Conservation (phyloP, 139 green algal genomes). For the Chlorella sp. region DNA sequence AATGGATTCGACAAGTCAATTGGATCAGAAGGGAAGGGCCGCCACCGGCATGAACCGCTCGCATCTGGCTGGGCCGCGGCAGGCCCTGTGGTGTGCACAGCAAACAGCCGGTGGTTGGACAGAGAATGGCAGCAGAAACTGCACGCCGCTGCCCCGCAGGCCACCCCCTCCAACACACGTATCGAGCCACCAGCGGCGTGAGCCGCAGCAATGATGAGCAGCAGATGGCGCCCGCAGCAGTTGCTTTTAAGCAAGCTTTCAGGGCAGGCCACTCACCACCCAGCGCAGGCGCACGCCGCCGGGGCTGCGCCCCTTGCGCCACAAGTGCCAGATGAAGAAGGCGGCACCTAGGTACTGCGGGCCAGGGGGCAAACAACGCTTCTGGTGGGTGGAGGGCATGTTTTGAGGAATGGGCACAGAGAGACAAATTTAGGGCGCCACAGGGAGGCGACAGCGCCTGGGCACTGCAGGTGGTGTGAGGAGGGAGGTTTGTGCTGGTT, state of each 20-base stretch:
- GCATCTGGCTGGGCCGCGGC: neutral
- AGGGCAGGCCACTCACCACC: conserved; percentile 14
- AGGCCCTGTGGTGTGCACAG: neutral
- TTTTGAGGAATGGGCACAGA: too few relatives aligned
- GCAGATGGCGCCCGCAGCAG: neutral
- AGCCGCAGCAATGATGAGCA: too few relatives aligned
- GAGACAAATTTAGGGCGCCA: too few relatives aligned
- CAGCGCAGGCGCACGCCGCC: conserved; percentile 35
- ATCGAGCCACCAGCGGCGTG: too few relatives aligned
- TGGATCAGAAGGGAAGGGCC: too few relatives aligned
- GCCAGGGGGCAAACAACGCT: too few relatives aligned
- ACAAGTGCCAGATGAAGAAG: conserved; percentile 49
- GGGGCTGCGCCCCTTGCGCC: conserved; percentile 7
- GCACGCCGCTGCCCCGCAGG: neutral
- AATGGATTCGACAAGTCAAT: neutral
- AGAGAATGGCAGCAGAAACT: neutral
- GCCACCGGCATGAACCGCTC: neutral
- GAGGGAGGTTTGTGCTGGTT: too few relatives aligned
- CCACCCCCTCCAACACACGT: neutral
- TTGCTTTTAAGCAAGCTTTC: too few relatives aligned
- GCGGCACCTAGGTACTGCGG: conserved; percentile 47
- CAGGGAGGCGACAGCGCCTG: too few relatives aligned
- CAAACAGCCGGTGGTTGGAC: neutral
- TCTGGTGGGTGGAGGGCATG: neutral
- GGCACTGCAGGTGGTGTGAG: too few relatives aligned